These are phyloP conservation scores for Debaryomyces tyrocola DNA, from an alignment of 805 yeast genomes.

Conservation along the genomic window DNA sequence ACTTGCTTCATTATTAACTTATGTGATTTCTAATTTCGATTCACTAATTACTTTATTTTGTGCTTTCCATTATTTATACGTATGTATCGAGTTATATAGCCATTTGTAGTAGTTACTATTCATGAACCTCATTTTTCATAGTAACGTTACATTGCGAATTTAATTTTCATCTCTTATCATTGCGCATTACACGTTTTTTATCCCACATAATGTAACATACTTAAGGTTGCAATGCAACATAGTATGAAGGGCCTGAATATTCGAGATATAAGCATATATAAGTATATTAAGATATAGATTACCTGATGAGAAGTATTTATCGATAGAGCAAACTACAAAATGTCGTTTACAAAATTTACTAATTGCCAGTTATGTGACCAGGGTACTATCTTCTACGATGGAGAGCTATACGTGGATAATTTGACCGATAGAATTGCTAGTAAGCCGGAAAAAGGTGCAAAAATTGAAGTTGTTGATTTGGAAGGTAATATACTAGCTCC, in stretches of 20 bases:
- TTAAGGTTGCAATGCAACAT: neutral
- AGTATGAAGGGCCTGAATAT: neutral
- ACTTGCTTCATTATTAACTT: slow-evolving; percentile 26
- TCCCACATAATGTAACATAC: neutral
- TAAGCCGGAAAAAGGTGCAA: slow-evolving; percentile 16
- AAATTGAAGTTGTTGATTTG: slow-evolving; percentile 38
- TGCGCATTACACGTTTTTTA: neutral
- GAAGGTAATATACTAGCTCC: slow-evolving; percentile 51
- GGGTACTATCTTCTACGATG: slow-evolving; percentile 31
- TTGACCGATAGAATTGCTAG: slow-evolving; percentile 41
- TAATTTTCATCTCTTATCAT: neutral
- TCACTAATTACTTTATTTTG: no score
- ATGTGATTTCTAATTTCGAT: no score
- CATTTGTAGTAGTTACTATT: no score
- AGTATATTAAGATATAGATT: no score
- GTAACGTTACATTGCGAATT: neutral
- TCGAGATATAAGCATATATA: no score
- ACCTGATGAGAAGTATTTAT: no score
- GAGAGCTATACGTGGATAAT: slow-evolving; percentile 46
- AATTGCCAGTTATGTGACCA: slow-evolving; percentile 45
- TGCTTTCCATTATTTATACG: no score
- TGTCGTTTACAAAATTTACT: slow-evolving; percentile 31
- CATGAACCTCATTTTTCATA: neutral
- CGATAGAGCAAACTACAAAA: neutral
- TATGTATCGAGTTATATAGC: no score